Conservation (phyloP, 2,329 filamentous ascomycete genomes). For the Penicillium corylophilum region DNA sequence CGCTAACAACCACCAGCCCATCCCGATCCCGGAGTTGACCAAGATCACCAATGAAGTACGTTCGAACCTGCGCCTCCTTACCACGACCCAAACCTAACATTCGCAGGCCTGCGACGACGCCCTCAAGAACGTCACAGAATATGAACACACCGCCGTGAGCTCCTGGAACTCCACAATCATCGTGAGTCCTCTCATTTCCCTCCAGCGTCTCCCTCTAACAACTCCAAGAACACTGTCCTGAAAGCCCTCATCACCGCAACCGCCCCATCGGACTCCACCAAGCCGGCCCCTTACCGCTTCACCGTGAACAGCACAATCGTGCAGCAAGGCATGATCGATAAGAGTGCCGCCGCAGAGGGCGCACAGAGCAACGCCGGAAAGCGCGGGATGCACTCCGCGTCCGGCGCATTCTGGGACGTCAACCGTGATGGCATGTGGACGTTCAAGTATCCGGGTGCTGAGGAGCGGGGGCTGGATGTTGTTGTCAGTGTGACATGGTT, state of each 20-base stretch:
- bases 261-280: conserved; percentile 34
- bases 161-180: conserved; percentile 93
- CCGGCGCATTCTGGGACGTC: conserved; percentile 52
- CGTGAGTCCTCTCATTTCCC: conserved; percentile 54
- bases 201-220: too few species aligned
- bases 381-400: conserved; percentile 63
- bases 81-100: conserved; percentile 3
- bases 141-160: conserved; percentile 82
- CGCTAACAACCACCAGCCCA: conserved; percentile 56
- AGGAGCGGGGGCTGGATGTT: conserved; percentile 49
- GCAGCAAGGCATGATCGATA: conserved; percentile 69
- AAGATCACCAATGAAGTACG: conserved; percentile 82
- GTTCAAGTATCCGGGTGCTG: conserved; percentile 50
- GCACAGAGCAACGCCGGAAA: conserved; percentile 68
- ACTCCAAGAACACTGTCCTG: conserved; percentile 39
- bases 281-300: conserved; percentile 75
- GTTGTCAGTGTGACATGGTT: conserved; percentile 53
- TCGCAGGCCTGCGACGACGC: conserved; percentile 76
- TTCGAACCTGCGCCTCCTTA: conserved; percentile 15
- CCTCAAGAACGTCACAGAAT: conserved; percentile 71
- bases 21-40: conserved; percentile 73
- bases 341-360: conserved; percentile 55
- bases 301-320: conserved; percentile 98
- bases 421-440: conserved; percentile 56
- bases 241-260: conserved; percentile 45